Evolutionary conservation across 23 red algal species (phyloP).

Genomic region (Pyropia haitanensis): DNA sequence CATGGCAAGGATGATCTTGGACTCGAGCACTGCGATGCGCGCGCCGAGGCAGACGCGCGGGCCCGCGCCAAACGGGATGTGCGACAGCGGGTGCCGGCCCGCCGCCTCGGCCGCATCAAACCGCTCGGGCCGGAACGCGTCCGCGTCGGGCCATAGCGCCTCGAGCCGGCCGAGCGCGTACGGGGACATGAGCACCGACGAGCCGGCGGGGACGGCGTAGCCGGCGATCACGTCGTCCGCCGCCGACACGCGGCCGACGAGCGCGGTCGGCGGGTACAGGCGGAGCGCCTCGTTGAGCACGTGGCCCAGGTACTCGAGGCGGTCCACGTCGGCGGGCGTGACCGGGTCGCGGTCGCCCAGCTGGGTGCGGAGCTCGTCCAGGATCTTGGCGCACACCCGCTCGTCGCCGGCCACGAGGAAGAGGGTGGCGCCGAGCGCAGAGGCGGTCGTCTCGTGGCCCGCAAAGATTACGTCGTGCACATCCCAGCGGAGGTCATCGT

Average conservation of each 20-base stretch:
- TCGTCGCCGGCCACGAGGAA: conserved; percentile 18
- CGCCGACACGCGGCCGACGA: conserved; percentile 16
- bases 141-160: conserved; percentile 7
- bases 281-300: conserved; percentile 39
- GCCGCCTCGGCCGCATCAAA: background rate
- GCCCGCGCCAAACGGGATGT: conserved; percentile 27
- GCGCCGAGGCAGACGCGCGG: conserved; percentile 26
- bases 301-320: conserved; percentile 23
- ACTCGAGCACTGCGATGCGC: conserved; percentile 12
- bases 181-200: conserved; percentile 17
- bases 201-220: conserved; percentile 16
- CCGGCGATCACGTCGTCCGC: conserved; percentile 9
- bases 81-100: conserved; percentile 10
- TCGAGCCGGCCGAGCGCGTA: conserved; percentile 24
- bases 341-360: conserved; percentile 16
- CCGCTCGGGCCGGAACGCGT: conserved; percentile 17
- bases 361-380: conserved; percentile 12
- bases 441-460: conserved; percentile 45
- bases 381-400: conserved; percentile 14
- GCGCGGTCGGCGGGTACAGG: conserved; percentile 21
- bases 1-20: conserved; percentile 13
- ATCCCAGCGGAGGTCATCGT: conserved; percentile 28
- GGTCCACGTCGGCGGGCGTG: conserved; percentile 15
- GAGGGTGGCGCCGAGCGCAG: conserved; percentile 17
- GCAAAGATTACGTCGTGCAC: conserved; percentile 40